phyloP scores from a whole-genome alignment of 805 yeast genomes.

The Lachancea cidri region DNA sequence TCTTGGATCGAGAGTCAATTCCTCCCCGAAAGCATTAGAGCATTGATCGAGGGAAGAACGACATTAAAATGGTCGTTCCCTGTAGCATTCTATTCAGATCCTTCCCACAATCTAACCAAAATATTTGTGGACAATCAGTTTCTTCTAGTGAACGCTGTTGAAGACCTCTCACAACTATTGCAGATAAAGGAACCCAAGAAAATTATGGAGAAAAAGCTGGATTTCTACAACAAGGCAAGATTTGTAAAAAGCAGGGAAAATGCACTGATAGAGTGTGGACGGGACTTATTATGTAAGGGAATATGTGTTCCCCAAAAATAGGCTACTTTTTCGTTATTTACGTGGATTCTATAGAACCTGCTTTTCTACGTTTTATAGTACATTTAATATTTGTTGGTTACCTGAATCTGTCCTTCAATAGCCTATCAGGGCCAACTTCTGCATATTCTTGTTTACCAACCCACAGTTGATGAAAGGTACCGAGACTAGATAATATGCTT shows the following conservation, averaged over 20 bases:
- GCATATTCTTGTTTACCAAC: slow-evolving; percentile 82
- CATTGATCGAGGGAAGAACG: slow-evolving; percentile 62
- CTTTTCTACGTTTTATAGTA: slow-evolving; percentile 4
- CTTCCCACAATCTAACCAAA: slow-evolving; percentile 46
- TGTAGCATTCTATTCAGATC: slow-evolving; percentile 60
- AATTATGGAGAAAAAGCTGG: slow-evolving; percentile 33
- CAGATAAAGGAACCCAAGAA: slow-evolving; percentile 35
- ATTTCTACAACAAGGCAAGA: slow-evolving; percentile 35
- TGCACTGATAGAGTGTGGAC: slow-evolving; percentile 36
- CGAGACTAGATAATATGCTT: slow-evolving; percentile 77
- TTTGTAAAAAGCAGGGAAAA: slow-evolving; percentile 33
- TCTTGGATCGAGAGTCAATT: slow-evolving; percentile 90
- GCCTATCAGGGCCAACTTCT: slow-evolving; percentile 80
- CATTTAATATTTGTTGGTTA: slow-evolving; percentile 30
- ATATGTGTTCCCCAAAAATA: slow-evolving; percentile 23
- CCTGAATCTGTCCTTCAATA: slow-evolving; percentile 78
- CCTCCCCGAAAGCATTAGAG: slow-evolving; percentile 64
- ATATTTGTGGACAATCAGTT: slow-evolving; percentile 71
- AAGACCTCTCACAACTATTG: slow-evolving; percentile 59
- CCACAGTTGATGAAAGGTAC: slow-evolving; percentile 95
- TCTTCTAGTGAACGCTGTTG: slow-evolving; percentile 59
- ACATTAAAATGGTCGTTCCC: slow-evolving; percentile 90
- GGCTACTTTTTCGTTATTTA: not conserved
- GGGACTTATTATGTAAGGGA: slow-evolving; percentile 32
- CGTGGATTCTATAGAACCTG: too few relatives aligned